Evolutionary conservation across 805 yeast species (phyloP).

Genomic region (Yamadazyma insecticola): DNA sequence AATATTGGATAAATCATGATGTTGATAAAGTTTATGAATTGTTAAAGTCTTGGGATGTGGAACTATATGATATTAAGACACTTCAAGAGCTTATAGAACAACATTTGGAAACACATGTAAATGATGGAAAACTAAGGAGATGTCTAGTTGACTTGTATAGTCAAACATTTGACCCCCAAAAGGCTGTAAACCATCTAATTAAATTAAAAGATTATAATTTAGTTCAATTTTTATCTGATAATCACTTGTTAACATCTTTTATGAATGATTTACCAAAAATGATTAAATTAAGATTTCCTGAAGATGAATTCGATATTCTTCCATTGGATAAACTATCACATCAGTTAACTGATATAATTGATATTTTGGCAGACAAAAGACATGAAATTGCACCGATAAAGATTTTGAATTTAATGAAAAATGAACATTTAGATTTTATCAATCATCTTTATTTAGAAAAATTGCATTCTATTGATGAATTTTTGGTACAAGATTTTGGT

Average conservation of each 20-base stretch:
- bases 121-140: constrained; percentile 28
- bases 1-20: constrained; percentile 35
- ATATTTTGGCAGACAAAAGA: constrained; percentile 55
- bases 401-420: constrained; percentile 45
- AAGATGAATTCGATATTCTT: constrained; percentile 32
- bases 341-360: constrained; percentile 41
- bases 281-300: constrained; percentile 35
- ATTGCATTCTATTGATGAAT: constrained; percentile 53
- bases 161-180: constrained; percentile 50
- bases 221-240: constrained; percentile 52
- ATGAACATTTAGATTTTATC: constrained; percentile 42
- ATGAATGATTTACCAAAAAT: constrained; percentile 48
- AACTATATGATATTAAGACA: constrained; percentile 42
- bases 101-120: constrained; percentile 26
- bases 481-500: constrained; percentile 53
- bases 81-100: constrained; percentile 47
- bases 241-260: constrained; percentile 58
- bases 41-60: constrained; percentile 54
- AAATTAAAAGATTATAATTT: constrained; percentile 49
- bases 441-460: constrained; percentile 63
- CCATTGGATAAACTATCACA: constrained; percentile 39
- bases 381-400: constrained; percentile 58
- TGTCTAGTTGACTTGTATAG: constrained; percentile 52
- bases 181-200: constrained; percentile 64
- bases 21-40: constrained; percentile 35